A percentile compares a stretch with the other conserved stretches of the same genome.
These are phyloP conservation scores for Sporothrix inflata DNA, from an alignment of 2,329 filamentous ascomycete species.

Conservation along the genomic window DNA sequence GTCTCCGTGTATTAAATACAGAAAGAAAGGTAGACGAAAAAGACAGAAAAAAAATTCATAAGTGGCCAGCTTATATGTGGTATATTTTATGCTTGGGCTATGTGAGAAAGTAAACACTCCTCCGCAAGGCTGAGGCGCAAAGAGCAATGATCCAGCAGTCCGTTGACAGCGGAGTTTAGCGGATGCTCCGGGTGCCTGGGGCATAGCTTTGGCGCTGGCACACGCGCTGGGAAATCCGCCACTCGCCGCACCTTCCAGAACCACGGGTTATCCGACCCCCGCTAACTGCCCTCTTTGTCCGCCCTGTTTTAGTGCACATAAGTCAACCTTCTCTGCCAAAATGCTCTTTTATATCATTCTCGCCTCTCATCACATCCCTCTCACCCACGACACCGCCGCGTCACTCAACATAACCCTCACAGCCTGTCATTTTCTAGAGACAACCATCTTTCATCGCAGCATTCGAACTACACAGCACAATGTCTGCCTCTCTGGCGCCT, in stretches of 20 bases:
- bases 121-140: background rate
- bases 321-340: background rate
- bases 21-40: background rate
- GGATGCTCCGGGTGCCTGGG: background rate
- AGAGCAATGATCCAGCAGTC: background rate
- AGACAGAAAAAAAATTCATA: background rate
- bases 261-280: background rate
- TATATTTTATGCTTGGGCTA: background rate
- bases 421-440: background rate
- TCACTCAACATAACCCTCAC: background rate
- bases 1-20: background rate
- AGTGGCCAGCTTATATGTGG: background rate
- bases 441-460: background rate
- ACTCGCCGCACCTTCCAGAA: conserved; percentile 24
- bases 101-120: background rate
- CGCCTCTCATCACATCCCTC: background rate
- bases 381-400: background rate
- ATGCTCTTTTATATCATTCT: background rate
- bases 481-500: conserved; percentile 93
- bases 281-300: background rate
- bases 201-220: background rate
- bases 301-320: background rate
- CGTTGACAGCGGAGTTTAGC: conserved; percentile 3
- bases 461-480: conserved; percentile 43
- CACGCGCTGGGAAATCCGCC: conserved; percentile 11